These are phyloP conservation scores for Orbilia brochopaga DNA, from an alignment of 2,329 filamentous ascomycete genomes.

Conservation along the genomic window DNA sequence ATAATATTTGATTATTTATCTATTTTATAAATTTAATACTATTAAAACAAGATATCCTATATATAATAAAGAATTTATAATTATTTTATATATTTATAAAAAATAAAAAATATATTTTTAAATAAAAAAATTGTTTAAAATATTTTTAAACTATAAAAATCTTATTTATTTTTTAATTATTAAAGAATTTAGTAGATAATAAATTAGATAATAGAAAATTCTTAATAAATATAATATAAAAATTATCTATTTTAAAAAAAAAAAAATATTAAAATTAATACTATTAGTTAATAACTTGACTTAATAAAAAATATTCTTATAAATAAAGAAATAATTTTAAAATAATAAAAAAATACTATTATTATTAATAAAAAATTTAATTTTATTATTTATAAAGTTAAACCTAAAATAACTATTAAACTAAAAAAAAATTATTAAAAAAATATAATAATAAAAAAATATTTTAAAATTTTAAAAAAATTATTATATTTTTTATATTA, in stretches of 20 bases:
- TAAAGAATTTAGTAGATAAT: no score
- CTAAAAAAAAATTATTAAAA: background rate
- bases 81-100: background rate
- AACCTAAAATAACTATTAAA: background rate
- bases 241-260: no score
- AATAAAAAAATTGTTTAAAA: background rate
- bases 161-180: no score
- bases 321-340: background rate
- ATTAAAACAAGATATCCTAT: no score
- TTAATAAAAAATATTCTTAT: background rate
- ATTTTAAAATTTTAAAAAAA: background rate
- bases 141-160: no score
- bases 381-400: conserved; percentile 4
- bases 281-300: background rate
- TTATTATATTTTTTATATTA: background rate
- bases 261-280: no score
- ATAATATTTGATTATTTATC: no score
- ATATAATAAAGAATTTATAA: background rate
- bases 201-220: background rate
- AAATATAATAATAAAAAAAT: conserved; percentile 3
- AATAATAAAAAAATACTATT: conserved; percentile 5
- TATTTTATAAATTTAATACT: no score
- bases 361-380: conserved; percentile 8
- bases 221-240: no score
- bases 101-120: background rate